Percentiles rank a stretch among this genome's conserved stretches.
phyloP scores from a whole-genome alignment of 75 land plant species.

The Adiantum capillusveneris region DNA sequence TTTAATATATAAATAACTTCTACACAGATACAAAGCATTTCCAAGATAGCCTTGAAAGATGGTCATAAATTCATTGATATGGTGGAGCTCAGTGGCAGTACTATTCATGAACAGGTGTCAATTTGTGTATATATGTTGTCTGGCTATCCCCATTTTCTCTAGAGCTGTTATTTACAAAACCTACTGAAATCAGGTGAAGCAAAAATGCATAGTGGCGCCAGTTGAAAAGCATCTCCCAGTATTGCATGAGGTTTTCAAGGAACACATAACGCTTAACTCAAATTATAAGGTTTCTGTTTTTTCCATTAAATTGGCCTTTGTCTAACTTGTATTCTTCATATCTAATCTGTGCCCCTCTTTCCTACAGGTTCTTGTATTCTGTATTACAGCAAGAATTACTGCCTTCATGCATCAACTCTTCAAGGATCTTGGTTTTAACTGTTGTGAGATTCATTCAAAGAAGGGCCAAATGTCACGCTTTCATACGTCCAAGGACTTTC shows the following conservation, averaged over 20 bases:
- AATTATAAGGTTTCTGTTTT: slow-evolving; percentile 55
- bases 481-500: slow-evolving; percentile 59
- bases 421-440: slow-evolving; percentile 52
- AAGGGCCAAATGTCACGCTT: slow-evolving; percentile 52
- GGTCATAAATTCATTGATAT: slow-evolving; percentile 58
- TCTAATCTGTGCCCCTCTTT: not conserved
- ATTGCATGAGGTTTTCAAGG: slow-evolving; percentile 44
- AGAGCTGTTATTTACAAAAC: too few relatives aligned
- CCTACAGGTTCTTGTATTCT: slow-evolving; percentile 64
- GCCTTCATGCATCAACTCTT: slow-evolving; percentile 36
- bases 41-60: slow-evolving; percentile 64
- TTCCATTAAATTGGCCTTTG: not conserved
- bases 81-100: slow-evolving; percentile 27
- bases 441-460: slow-evolving; percentile 60
- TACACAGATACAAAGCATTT: slow-evolving; percentile 50
- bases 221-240: slow-evolving; percentile 49
- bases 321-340: too few relatives aligned
- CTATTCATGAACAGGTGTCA: slow-evolving; percentile 44
- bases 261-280: slow-evolving; percentile 30
- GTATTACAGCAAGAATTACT: slow-evolving; percentile 63
- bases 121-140: too few relatives aligned
- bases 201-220: slow-evolving; percentile 45
- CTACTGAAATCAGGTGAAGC: slow-evolving; percentile 38
- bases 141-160: too few relatives aligned
- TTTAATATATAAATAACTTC: too few relatives aligned